Conservation (phyloP, 148 eudicot species). For the Vaccinium vitisidaea region DNA sequence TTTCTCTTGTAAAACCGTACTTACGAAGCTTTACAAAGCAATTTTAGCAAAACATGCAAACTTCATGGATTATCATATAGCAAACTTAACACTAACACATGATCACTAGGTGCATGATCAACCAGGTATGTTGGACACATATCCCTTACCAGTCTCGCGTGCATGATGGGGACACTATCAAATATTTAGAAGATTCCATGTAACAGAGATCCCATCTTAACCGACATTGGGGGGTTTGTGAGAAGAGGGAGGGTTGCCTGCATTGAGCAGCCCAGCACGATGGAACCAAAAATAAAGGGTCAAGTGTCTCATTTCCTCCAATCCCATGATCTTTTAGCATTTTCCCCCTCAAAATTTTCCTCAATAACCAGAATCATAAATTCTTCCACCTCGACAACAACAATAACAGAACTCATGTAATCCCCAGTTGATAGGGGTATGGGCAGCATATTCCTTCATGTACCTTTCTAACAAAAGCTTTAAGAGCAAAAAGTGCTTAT, state of each 20-base stretch:
- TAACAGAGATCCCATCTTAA: not conserved
- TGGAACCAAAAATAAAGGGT: not conserved
- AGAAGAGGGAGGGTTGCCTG: not conserved
- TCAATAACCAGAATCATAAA: not conserved
- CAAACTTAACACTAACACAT: not conserved
- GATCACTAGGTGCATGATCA: constrained; percentile 3
- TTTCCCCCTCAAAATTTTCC: not conserved
- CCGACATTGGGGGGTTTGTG: not conserved
- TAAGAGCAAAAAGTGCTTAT: not conserved
- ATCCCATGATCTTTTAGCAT: not conserved
- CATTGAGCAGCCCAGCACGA: not conserved
- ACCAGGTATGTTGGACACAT: not conserved
- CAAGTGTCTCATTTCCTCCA: not conserved
- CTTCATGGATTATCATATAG: not conserved
- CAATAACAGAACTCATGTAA: not conserved
- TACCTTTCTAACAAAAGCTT: not conserved
- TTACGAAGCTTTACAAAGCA: not conserved
- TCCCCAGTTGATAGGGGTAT: not conserved
- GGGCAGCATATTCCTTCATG: not conserved
- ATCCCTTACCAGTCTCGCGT: not conserved
- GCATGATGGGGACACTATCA: not conserved
- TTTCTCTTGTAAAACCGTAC: not conserved
- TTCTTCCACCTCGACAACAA: not conserved
- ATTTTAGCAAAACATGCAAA: not conserved
- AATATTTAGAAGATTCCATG: not conserved